Evolutionary conservation across 345 rosid species (phyloP).

Genomic region (Moricandia moricandioides): DNA sequence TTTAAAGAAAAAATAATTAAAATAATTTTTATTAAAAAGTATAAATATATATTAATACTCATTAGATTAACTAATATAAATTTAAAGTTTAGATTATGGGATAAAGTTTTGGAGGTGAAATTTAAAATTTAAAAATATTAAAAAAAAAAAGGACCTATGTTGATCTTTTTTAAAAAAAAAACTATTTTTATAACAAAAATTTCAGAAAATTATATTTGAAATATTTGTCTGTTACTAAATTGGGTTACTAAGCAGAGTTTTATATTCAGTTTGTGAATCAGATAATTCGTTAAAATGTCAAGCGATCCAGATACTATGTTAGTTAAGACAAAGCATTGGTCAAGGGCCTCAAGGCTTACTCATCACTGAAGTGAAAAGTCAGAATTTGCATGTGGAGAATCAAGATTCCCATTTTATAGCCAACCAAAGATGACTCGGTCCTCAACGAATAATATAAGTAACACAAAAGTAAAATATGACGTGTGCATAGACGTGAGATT

Average conservation of each 20-base stretch:
- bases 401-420: not conserved
- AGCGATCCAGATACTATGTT: not conserved
- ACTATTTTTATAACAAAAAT: too few relatives aligned
- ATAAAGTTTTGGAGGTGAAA: too few relatives aligned
- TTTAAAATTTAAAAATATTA: too few relatives aligned
- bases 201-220: too few relatives aligned
- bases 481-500: constrained; percentile 26
- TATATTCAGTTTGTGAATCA: not conserved
- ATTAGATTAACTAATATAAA: too few relatives aligned
- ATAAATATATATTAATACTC: too few relatives aligned
- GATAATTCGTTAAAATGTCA: not conserved
- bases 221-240: not conserved
- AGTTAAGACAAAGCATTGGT: not conserved
- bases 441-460: not conserved
- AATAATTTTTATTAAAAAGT: too few relatives aligned
- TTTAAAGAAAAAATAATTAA: too few relatives aligned
- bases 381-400: not conserved
- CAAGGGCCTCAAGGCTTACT: not conserved
- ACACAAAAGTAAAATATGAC: constrained; percentile 7
- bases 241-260: not conserved
- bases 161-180: too few relatives aligned
- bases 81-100: too few relatives aligned
- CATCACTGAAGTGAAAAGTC: constrained; percentile 7
- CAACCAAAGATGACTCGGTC: constrained; percentile 14
- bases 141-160: too few relatives aligned